Percentiles rank a stretch among this genome's conserved stretches.
Evolutionary conservation across 2,329 filamentous ascomycete species (phyloP).

Genomic region (Trichophyton benhamiae): DNA sequence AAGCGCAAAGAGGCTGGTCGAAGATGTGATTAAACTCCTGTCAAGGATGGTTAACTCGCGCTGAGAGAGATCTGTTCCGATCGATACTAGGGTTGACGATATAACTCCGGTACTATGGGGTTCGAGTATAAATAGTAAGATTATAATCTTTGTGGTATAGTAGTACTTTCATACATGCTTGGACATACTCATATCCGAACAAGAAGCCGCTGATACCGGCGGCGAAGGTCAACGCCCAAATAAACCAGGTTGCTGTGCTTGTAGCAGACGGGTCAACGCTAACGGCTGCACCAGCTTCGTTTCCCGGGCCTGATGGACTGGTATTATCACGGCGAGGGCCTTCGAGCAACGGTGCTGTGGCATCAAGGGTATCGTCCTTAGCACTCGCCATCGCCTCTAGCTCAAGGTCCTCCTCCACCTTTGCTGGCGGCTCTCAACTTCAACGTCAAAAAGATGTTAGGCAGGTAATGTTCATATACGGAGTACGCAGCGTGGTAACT

Average conservation of each 20-base stretch:
- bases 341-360: constrained; percentile 23
- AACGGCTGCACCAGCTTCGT: neutral
- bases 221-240: constrained; percentile 45
- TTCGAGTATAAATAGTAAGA: constrained; percentile 11
- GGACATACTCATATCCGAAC: constrained; percentile 48
- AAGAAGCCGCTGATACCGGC: constrained; percentile 47
- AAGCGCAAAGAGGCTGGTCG: constrained; percentile 46
- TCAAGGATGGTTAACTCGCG: constrained; percentile 42
- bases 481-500: neutral
- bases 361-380: constrained; percentile 10
- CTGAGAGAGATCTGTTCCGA: constrained; percentile 41
- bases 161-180: neutral
- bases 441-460: neutral
- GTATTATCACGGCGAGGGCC: neutral
- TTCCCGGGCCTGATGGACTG: neutral
- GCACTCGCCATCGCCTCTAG: constrained; percentile 16
- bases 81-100: constrained; percentile 46
- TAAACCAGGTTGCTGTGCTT: constrained; percentile 27
- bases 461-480: neutral
- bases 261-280: neutral
- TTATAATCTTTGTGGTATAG: neutral
- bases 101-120: constrained; percentile 46
- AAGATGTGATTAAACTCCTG: constrained; percentile 47
- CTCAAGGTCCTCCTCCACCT: constrained; percentile 9
- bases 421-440: neutral